Evolutionary conservation across 2,329 filamentous ascomycete species (phyloP).

Genomic region (Bipolaris zeicola): DNA sequence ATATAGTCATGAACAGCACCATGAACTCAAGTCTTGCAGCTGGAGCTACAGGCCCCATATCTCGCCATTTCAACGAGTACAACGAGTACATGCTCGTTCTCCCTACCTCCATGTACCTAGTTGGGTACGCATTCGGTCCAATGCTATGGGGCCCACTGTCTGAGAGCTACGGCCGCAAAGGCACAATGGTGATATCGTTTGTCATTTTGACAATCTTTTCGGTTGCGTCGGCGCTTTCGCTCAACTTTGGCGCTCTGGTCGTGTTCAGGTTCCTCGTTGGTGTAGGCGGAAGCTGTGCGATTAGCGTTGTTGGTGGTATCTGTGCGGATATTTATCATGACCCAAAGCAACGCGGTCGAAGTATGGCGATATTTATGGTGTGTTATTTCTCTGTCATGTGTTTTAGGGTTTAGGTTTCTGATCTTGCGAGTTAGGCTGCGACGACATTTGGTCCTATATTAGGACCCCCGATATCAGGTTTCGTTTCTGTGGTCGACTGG

Average conservation of each 20-base stretch:
- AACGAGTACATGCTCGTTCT: constrained; percentile 52
- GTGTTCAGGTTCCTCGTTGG: constrained; percentile 54
- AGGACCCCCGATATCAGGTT: constrained; percentile 69
- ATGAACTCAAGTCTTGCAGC: constrained; percentile 67
- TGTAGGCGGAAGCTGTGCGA: constrained; percentile 54
- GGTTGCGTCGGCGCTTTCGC: constrained; percentile 52
- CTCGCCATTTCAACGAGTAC: constrained; percentile 62
- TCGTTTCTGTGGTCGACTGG: constrained; percentile 66
- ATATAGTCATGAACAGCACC: constrained; percentile 64
- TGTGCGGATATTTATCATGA: constrained; percentile 70
- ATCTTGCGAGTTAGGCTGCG: constrained; percentile 57
- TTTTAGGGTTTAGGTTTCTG: not conserved
- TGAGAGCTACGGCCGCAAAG: constrained; percentile 54
- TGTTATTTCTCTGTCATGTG: not conserved
- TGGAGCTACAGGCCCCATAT: constrained; percentile 65
- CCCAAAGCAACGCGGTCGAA: constrained; percentile 47
- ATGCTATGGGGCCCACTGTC: constrained; percentile 53
- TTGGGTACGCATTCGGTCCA: constrained; percentile 55
- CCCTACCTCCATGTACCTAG: constrained; percentile 57
- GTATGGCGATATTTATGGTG: constrained; percentile 43
- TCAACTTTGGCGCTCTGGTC: constrained; percentile 52
- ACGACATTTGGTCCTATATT: constrained; percentile 71
- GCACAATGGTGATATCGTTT: constrained; percentile 59
- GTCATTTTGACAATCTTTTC: constrained; percentile 54
- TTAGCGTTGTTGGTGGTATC: constrained; percentile 65